Conservation (phyloP, 2,329 filamentous ascomycete species). For the Sporothrix globosa region DNA sequence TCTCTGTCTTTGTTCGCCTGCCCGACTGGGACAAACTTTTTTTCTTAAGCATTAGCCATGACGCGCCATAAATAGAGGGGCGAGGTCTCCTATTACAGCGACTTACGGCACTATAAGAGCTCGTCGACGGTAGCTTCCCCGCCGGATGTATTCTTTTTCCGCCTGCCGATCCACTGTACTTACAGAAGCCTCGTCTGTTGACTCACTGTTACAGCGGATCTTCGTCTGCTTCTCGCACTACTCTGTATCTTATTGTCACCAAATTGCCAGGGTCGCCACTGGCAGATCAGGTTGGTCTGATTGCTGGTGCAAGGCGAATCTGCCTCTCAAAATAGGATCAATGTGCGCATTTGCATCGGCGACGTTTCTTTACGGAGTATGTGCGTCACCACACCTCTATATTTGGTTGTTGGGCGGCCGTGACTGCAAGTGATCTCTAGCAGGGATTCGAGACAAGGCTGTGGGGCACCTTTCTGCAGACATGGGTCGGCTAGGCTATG, state of each 20-base stretch:
- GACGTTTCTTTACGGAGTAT: background rate
- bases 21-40: conserved; percentile 12
- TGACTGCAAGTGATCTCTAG: background rate
- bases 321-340: background rate
- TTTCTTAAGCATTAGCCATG: background rate
- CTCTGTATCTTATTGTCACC: background rate
- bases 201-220: background rate
- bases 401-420: background rate
- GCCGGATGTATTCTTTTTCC: conserved; percentile 33
- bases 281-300: background rate
- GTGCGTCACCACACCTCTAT: background rate
- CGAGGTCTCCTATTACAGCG: conserved; percentile 17
- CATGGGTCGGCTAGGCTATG: background rate
- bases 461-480: background rate
- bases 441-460: conserved; percentile 4
- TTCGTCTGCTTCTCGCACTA: background rate
- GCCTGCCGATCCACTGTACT: conserved; percentile 21
- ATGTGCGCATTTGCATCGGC: background rate
- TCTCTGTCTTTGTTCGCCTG: conserved; percentile 13
- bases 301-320: background rate
- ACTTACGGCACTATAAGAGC: background rate
- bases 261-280: background rate
- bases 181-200: background rate
- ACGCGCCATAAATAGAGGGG: conserved; percentile 8
- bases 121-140: conserved; percentile 23